Evolutionary conservation across 495 filamentous ascomycete species (phyloP), one percentile per base, ranked within the genome.

Genomic region (Jackrogersella multiformis): DNA sequence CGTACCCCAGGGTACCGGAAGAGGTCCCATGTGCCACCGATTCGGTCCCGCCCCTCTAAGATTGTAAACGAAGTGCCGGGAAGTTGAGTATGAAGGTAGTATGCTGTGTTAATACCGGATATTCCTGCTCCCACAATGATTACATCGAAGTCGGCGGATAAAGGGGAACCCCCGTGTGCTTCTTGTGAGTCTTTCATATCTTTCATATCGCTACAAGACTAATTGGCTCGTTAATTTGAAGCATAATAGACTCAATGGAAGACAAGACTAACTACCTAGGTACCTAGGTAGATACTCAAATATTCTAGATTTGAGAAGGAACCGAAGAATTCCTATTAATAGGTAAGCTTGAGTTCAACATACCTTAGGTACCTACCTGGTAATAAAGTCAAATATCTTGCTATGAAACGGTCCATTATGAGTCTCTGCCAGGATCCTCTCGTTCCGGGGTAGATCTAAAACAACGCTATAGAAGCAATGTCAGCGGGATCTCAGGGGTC

Each of bases 1-100:
- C 88, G 87, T 56, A 89, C 82, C 0, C 89, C 90, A 4, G 89
- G 89, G 56, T 91, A 92, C 26, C 83, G 82, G 78, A 90, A 93
- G 35, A 91, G 84, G 71, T 87, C 85, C 89, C 90, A 93, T 1
- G 90, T 93, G 2, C 90, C 90, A 12, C 90, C 90, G 5, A 92
- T 76, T 1, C 77, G 77, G 51, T 75, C 65, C 34, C 89, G 86
- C 1, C 82, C 78, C 70, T 93, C 90, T 21, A 92, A 80, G 51
- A 93, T 82, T 41, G 83, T 76, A 70, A 86, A 91, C 56, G 72
- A 78, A 52, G 78, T 76, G 23, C 81, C 70, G 0, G 90, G 87
- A 1, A 85, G 66, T 61, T 85, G 75, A 0, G 81, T 79, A 69
- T 91, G 88, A 0, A 94, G 66, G 6, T 88, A 84, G 68, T 92